These are phyloP conservation scores for Cutaneotrichosporon mucoides DNA, from an alignment of 1,284 basidiomycete genomes.

Conservation along the genomic window DNA sequence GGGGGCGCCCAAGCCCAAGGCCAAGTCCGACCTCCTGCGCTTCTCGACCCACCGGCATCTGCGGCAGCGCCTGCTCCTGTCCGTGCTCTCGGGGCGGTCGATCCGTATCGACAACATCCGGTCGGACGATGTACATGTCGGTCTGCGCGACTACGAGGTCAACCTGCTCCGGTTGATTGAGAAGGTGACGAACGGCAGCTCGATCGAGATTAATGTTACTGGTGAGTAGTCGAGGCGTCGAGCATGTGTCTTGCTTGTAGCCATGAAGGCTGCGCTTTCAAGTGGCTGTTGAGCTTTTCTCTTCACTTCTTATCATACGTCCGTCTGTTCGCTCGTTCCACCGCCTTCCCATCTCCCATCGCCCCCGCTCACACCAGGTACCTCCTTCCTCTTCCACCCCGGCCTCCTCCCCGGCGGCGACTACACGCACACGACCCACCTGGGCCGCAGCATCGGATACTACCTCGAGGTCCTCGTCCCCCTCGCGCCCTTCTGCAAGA, in stretches of 20 bases:
- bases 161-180: slow-evolving; percentile 85
- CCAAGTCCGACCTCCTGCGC: slow-evolving; percentile 45
- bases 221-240: slow-evolving; percentile 53
- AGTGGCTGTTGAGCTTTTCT: too few relatives aligned
- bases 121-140: slow-evolving; percentile 87
- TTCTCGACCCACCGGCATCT: slow-evolving; percentile 78
- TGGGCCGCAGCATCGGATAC: slow-evolving; percentile 84
- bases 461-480: slow-evolving; percentile 87
- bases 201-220: slow-evolving; percentile 97
- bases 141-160: slow-evolving; percentile 92
- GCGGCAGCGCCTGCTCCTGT: slow-evolving; percentile 78
- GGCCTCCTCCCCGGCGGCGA: slow-evolving; percentile 84
- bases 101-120: slow-evolving; percentile 87
- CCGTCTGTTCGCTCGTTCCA: too few relatives aligned
- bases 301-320: too few relatives aligned
- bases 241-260: too few relatives aligned
- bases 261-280: too few relatives aligned
- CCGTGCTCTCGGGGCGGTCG: slow-evolving; percentile 79
- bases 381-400: slow-evolving; percentile 82
- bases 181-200: slow-evolving; percentile 88
- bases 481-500: slow-evolving; percentile 91
- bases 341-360: too few relatives aligned
- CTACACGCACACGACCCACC: slow-evolving; percentile 79
- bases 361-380: slow-evolving; percentile 57
- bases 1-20: neutral